Evolutionary conservation across 164 flowering plant genomes (phyloP).

Genomic region (Magnolia changhungtana): DNA sequence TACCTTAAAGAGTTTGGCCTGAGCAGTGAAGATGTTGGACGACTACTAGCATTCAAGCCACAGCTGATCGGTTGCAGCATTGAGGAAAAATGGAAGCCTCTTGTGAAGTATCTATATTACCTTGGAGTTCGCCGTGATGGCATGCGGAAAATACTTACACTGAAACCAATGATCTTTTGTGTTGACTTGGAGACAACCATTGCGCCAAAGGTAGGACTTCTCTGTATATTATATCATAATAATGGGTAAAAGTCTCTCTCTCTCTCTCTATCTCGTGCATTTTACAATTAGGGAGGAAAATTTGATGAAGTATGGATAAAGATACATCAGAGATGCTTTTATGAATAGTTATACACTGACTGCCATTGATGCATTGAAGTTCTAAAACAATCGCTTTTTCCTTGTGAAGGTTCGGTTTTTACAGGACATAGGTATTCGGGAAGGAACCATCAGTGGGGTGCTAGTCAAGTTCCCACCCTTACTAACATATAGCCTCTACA

Average conservation of each 20-base stretch:
- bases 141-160: constrained; percentile 74
- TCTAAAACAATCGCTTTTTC: constrained; percentile 3
- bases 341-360: background rate
- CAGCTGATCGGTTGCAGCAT: constrained; percentile 86
- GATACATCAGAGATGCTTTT: background rate
- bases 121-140: constrained; percentile 82
- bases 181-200: constrained; percentile 66
- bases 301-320: background rate
- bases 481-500: constrained; percentile 83
- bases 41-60: constrained; percentile 79
- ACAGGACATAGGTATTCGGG: constrained; percentile 76
- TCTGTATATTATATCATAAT: background rate
- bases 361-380: background rate
- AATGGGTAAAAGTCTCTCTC: background rate
- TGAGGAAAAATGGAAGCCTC: constrained; percentile 90
- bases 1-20: constrained; percentile 88
- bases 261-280: background rate
- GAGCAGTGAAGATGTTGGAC: constrained; percentile 55
- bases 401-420: constrained; percentile 71
- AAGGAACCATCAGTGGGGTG: constrained; percentile 77
- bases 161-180: constrained; percentile 85
- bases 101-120: constrained; percentile 81
- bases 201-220: constrained; percentile 74
- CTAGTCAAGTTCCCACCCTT: constrained; percentile 79
- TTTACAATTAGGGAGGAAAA: background rate